phyloP scores from a whole-genome alignment of 192 early-diverging fungal genomes.

The Geranomyces michiganensis region DNA sequence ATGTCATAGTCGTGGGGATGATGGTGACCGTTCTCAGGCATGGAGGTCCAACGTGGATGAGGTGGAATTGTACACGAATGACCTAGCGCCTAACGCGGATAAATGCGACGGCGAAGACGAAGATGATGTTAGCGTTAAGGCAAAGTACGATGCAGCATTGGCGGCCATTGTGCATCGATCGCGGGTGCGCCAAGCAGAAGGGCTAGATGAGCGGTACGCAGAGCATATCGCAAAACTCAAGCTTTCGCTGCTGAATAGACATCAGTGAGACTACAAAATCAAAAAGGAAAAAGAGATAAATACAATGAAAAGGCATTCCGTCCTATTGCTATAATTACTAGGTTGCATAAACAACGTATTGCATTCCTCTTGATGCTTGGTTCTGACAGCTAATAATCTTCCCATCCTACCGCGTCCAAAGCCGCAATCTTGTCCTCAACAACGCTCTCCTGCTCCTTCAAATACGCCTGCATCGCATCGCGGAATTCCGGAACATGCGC shows the following conservation, averaged over 20 bases:
- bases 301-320: too few species aligned
- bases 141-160: constrained; percentile 3
- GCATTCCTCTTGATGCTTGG: too few species aligned
- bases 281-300: too few species aligned
- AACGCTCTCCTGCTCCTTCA: constrained; percentile 79
- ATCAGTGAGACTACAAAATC: too few species aligned
- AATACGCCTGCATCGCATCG: constrained; percentile 78
- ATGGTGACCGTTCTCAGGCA: background rate
- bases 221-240: background rate
- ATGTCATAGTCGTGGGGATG: background rate
- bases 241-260: too few species aligned
- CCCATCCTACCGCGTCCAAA: constrained; percentile 81
- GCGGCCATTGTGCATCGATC: constrained; percentile 6
- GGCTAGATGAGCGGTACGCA: background rate
- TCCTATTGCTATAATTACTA: too few species aligned
- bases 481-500: constrained; percentile 73
- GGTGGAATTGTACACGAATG: background rate
- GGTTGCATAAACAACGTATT: too few species aligned
- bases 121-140: background rate
- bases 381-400: constrained; percentile 59
- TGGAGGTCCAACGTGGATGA: too few species aligned
- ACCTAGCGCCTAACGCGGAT: background rate
- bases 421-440: constrained; percentile 87
- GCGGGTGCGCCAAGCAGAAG: constrained; percentile 12
- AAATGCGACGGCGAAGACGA: constrained; percentile 1